Evolutionary conservation across 2,329 filamentous ascomycete genomes (phyloP), one percentile per base, ranked within the genome.

Genomic region (Fusarium pseudoanthophilum): DNA sequence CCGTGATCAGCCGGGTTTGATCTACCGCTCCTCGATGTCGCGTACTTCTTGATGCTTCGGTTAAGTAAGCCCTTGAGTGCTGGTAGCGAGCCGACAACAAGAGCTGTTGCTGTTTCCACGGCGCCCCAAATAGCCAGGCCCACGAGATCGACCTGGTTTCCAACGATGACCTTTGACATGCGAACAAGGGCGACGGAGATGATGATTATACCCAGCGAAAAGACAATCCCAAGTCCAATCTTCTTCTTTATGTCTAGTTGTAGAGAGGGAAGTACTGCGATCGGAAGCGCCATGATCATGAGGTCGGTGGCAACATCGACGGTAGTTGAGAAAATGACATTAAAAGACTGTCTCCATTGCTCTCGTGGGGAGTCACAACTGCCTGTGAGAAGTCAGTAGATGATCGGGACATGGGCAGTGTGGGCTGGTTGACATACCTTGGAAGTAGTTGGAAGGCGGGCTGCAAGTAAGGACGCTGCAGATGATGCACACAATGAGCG

Each of bases 201-300:
- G 7, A 72, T 64, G 39, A 72, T 72, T 5, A 64, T 21, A 3
- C 69, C 69, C 7, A 72, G 30, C 1, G 69, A 72, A 7, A 72
- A 72, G 1, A 45, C 69, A 10, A 72, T 9, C 0, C 68, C 68
- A 4, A 72, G 69, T 0, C 68, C 69, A 2, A 72, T 60, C 24
- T 72, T 72, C 21, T 72, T 72, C 15, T 60, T 72, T 13, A 7
- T 57, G 10, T 72, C 68, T 4, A 72, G 68, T 28, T 72, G 69
- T 5, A 72, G 14, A 3, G 69, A 72, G 1, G 69, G 69, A 0
- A 72, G 52, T 4, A 72, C 48, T 2, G 69, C 63, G 34, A 72
- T 72, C 24, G 69, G 69, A 4, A 72, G 63, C 7, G 63, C 63
- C 48, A 72, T 72, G 7, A 72, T 72, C 69, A 72, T 72, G 11